Evolutionary conservation across 2,329 filamentous ascomycete genomes (phyloP), one percentile per base, ranked within the genome.

Genomic region (Huntiella abstrusa): DNA sequence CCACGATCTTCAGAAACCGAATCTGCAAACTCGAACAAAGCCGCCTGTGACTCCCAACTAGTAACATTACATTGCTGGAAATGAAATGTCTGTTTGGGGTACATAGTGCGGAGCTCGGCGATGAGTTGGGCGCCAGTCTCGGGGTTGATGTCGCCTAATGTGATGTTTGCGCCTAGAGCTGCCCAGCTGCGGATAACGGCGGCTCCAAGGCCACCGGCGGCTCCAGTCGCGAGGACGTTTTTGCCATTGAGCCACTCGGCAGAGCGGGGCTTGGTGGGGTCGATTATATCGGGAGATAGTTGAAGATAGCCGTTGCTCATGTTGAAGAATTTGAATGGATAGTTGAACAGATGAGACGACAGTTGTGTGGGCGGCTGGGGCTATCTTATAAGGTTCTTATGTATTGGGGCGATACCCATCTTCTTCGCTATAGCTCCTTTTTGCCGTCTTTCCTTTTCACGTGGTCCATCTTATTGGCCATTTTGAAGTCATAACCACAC

Each of bases 1-100:
- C 67, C 67, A 12, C 68, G 66, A 67, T 66, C 50, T 71, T 76
- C 46, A 11, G 72, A 60, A 45, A 62, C 61, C 34, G 65, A 62
- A 13, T 44, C 42, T 3, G 75, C 75, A 45, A 67, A 59, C 39
- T 71, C 70, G 64, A 83, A 83, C 46, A 82, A 64, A 22, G 66
- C 61, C 40, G 75, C 70, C 55, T 82, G 77, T 4, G 70, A 72
- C 38, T 73, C 61, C 75, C 76, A 83, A 51, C 69, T 64, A 1
- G 72, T 74, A 7, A 83, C 77, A 59, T 83, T 71, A 62, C 74
- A 78, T 53, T 69, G 64, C 44, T 75, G 60, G 55, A 72, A 80
- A 54, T 70, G 63, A 50, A 73, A 68, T 19, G 67, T 52, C 57
- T 62, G 32, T 58, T 62, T 50, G 55, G 55, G 56, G 41, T 62